Conservation (phyloP, 148 eudicot species). For the Simmondsia chinensis region DNA sequence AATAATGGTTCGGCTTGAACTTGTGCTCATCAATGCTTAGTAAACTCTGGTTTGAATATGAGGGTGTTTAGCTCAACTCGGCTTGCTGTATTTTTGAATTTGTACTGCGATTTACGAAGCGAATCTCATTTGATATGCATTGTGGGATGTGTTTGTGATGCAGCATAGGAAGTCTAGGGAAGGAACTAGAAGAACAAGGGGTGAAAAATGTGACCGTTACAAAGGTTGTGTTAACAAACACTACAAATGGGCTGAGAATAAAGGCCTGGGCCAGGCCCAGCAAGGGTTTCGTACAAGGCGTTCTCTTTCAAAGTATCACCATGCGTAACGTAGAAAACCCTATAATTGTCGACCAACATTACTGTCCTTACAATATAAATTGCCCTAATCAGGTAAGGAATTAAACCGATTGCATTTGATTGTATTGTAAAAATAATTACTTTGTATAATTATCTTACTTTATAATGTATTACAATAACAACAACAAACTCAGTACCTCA, state of each 20-base stretch:
- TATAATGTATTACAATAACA: too few relatives aligned
- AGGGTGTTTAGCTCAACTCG: too few relatives aligned
- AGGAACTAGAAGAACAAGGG: constrained; percentile 7
- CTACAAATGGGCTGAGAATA: constrained; percentile 14
- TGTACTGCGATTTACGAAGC: too few relatives aligned
- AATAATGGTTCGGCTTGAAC: too few relatives aligned
- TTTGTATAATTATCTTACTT: too few relatives aligned
- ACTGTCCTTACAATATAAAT: constrained; percentile 9
- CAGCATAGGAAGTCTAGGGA: constrained; percentile 15
- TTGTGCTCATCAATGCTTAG: too few relatives aligned
- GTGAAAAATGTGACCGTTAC: constrained; percentile 10
- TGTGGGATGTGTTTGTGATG: too few relatives aligned
- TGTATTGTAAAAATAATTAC: neutral
- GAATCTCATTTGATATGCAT: too few relatives aligned
- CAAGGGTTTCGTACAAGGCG: constrained; percentile 7
- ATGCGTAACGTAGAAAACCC: constrained; percentile 14
- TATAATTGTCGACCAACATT: constrained; percentile 14
- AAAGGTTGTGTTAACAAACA: constrained; percentile 1
- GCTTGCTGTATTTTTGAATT: too few relatives aligned
- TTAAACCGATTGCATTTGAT: neutral
- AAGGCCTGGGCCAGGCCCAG: constrained; percentile 18
- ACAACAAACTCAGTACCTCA: too few relatives aligned
- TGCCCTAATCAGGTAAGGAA: constrained; percentile 12
- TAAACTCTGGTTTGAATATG: too few relatives aligned
- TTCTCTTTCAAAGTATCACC: constrained; percentile 8